Evolutionary conservation across 2,329 filamentous ascomycete genomes (phyloP).

Genomic region (Myrmaecium sp.): DNA sequence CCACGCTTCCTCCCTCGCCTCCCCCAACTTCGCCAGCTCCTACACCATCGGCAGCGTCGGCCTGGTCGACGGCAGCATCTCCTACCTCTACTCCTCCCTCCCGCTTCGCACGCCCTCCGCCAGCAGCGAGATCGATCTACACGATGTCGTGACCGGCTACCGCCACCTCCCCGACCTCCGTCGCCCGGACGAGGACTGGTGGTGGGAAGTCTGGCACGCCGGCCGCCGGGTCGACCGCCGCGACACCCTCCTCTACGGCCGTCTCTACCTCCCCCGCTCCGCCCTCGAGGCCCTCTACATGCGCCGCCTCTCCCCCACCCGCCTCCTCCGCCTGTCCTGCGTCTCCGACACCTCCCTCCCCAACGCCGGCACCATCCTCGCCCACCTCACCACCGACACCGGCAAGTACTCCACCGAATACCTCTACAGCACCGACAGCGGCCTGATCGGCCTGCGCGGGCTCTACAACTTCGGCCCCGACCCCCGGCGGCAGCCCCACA

Average conservation of each 20-base stretch:
- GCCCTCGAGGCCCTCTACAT: conserved; percentile 76
- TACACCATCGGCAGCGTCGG: conserved; percentile 83
- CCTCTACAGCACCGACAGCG: conserved; percentile 81
- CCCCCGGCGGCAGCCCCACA: conserved; percentile 23
- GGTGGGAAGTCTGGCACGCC: conserved; percentile 37
- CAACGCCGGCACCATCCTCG: conserved; percentile 61
- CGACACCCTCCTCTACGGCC: conserved; percentile 54
- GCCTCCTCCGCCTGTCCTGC: conserved; percentile 64
- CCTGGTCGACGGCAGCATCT: conserved; percentile 89
- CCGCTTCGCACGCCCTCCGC: conserved; percentile 50
- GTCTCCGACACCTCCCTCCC: conserved; percentile 56
- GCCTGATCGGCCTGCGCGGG: conserved; percentile 69
- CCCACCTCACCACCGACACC: conserved; percentile 62
- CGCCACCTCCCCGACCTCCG: conserved; percentile 53
- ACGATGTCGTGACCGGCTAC: conserved; percentile 66
- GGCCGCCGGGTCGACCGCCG: conserved; percentile 33
- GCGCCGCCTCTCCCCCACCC: conserved; percentile 56
- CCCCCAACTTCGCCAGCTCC: conserved; percentile 83
- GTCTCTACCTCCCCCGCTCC: conserved; percentile 68
- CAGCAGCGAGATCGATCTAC: conserved; percentile 61
- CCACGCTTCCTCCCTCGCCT: conserved; percentile 78
- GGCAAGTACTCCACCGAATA: conserved; percentile 82
- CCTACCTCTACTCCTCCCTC: conserved; percentile 85
- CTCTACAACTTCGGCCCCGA: conserved; percentile 89
- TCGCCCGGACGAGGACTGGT: conserved; percentile 32